Conservation (phyloP, 805 yeast genomes). For the Suhomyces sp. region DNA sequence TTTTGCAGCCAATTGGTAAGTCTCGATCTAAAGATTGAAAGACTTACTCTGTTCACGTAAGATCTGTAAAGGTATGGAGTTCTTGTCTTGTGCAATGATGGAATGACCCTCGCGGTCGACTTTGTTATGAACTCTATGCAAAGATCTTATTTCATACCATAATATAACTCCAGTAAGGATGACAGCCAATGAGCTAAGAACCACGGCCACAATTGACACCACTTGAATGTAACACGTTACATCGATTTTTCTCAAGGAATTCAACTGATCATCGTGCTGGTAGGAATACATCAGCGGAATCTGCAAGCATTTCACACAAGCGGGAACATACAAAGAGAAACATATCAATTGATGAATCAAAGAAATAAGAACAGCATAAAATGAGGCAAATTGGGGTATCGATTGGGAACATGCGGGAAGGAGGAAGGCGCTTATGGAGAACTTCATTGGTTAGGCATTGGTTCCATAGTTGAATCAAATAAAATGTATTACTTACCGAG, state of each 20-base stretch:
- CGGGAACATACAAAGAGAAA: slow-evolving; percentile 17
- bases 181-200: too few species aligned
- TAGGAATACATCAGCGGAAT: slow-evolving; percentile 25
- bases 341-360: slow-evolving; percentile 2
- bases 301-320: slow-evolving; percentile 21
- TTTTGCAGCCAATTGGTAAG: too few species aligned
- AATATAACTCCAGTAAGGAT: too few species aligned
- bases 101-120: too few species aligned
- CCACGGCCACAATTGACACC: slow-evolving; percentile 18
- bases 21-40: too few species aligned
- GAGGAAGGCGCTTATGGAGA: slow-evolving; percentile 17
- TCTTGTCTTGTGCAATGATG: too few species aligned
- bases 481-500: neutral
- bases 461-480: too few species aligned
- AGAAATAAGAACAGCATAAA: neutral
- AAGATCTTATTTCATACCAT: too few species aligned
- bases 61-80: too few species aligned
- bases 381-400: slow-evolving; percentile 9
- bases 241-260: slow-evolving; percentile 18
- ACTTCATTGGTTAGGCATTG: slow-evolving; percentile 15
- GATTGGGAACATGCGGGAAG: slow-evolving; percentile 23
- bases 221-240: slow-evolving; percentile 31
- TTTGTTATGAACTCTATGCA: too few species aligned
- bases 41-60: too few species aligned
- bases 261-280: slow-evolving; percentile 19